A percentile compares a stretch with the other conserved stretches of the same genome.
phyloP scores from a whole-genome alignment of 495 filamentous ascomycete genomes.

The Hypoxylon fuscum region DNA sequence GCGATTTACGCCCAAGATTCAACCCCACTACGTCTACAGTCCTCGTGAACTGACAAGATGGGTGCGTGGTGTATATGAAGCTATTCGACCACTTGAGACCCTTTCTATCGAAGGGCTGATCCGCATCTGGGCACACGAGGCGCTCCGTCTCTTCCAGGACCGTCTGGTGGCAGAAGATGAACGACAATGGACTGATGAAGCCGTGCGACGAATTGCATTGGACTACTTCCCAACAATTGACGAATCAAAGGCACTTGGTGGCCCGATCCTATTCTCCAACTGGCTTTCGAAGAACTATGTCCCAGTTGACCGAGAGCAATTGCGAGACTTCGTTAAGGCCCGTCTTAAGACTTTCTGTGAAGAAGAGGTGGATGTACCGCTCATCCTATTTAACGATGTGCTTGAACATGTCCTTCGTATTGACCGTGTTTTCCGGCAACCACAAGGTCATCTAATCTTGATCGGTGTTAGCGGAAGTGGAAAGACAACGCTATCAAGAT shows the following conservation, averaged over 20 bases:
- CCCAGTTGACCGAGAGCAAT: slow-evolving; percentile 90
- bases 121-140: slow-evolving; percentile 98
- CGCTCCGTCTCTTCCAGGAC: slow-evolving; percentile 94
- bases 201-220: slow-evolving; percentile 81
- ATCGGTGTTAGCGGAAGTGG: slow-evolving; percentile 98
- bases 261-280: slow-evolving; percentile 96
- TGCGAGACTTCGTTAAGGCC: slow-evolving; percentile 97
- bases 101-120: slow-evolving; percentile 91
- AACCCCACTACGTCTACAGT: slow-evolving; percentile 99
- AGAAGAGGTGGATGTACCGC: slow-evolving; percentile 97
- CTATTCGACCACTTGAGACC: slow-evolving; percentile 88
- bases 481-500: slow-evolving; percentile 97
- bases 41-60: slow-evolving; percentile 97
- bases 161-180: slow-evolving; percentile 93
- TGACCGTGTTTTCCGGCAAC: slow-evolving; percentile 97
- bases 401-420: slow-evolving; percentile 97
- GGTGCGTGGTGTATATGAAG: slow-evolving; percentile 97
- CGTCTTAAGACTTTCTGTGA: slow-evolving; percentile 98
- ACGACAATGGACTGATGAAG: slow-evolving; percentile 91
- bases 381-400: slow-evolving; percentile 98
- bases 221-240: slow-evolving; percentile 95
- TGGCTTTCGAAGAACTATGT: slow-evolving; percentile 99
- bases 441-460: slow-evolving; percentile 96
- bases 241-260: slow-evolving; percentile 84
- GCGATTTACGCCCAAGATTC: slow-evolving; percentile 92